Evolutionary conservation across 1,284 basidiomycete species (phyloP).

Genomic region (Neonothopanus nambi): DNA sequence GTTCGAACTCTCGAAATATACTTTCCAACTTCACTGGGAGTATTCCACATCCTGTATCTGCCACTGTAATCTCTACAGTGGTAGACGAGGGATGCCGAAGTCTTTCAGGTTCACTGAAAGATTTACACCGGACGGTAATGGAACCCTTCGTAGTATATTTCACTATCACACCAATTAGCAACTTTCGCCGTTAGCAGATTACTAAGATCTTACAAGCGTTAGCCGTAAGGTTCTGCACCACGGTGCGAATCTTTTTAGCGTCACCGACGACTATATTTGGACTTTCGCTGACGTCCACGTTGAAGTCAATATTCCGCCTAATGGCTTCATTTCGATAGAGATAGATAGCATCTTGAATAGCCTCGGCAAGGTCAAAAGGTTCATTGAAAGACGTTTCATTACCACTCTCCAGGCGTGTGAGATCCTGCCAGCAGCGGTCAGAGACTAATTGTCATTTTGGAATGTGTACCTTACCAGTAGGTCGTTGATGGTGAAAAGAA

Average conservation of each 20-base stretch:
- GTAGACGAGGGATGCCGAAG: constrained; percentile 47
- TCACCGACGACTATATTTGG: constrained; percentile 72
- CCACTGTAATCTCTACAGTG: constrained; percentile 74
- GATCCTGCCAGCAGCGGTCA: constrained; percentile 47
- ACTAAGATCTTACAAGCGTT: constrained; percentile 62
- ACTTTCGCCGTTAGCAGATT: not conserved
- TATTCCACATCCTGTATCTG: constrained; percentile 82
- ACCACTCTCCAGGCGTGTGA: constrained; percentile 81
- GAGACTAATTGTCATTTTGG: not conserved
- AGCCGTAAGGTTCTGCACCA: constrained; percentile 82
- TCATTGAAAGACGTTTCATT: constrained; percentile 82
- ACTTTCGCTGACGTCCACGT: constrained; percentile 52
- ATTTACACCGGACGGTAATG: constrained; percentile 65
- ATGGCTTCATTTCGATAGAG: constrained; percentile 69
- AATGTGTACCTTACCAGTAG: constrained; percentile 53
- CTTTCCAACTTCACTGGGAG: constrained; percentile 70
- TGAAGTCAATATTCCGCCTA: constrained; percentile 67
- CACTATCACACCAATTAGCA: constrained; percentile 43
- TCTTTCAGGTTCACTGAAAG: constrained; percentile 54
- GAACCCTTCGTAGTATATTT: constrained; percentile 74
- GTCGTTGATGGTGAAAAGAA: constrained; percentile 86
- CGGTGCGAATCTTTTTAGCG: constrained; percentile 74
- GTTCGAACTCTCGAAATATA: constrained; percentile 87
- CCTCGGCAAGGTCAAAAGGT: constrained; percentile 73
- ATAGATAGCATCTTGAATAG: constrained; percentile 70